Evolutionary conservation across 495 filamentous ascomycete species (phyloP).

Genomic region (Aspergillus olivimuriae): DNA sequence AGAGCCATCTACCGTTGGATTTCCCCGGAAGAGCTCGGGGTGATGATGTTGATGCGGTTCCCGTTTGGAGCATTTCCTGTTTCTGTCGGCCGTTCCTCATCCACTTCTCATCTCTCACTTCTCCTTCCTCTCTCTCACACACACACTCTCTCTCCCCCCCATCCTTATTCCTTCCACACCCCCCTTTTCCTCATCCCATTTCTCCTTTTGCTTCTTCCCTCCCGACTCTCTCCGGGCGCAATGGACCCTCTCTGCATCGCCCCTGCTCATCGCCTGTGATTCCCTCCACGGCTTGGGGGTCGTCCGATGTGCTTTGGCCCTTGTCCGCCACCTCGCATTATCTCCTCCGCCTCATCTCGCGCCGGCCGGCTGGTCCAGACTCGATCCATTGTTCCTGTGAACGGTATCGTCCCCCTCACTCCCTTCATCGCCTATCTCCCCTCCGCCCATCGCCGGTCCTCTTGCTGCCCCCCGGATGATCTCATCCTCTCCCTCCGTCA

Average conservation of each 20-base stretch:
- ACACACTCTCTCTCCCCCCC: slow-evolving; percentile 10
- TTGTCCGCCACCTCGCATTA: slow-evolving; percentile 1
- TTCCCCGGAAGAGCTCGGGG: no score
- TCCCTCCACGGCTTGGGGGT: slow-evolving; percentile 15
- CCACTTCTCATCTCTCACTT: slow-evolving; percentile 8
- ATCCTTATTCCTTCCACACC: slow-evolving; percentile 9
- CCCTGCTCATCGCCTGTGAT: slow-evolving; percentile 11
- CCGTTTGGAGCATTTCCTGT: not conserved
- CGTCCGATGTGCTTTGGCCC: slow-evolving; percentile 22
- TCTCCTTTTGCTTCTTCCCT: slow-evolving; percentile 13
- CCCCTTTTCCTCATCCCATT: slow-evolving; percentile 1
- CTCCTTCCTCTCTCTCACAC: slow-evolving; percentile 5
- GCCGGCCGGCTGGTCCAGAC: not conserved
- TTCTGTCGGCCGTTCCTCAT: slow-evolving; percentile 5
- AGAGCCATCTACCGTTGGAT: no score
- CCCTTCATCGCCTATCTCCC: slow-evolving; percentile 11
- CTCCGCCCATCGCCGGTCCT: slow-evolving; percentile 12
- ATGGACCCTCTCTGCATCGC: slow-evolving; percentile 12
- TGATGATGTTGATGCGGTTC: not conserved
- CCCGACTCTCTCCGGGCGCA: slow-evolving; percentile 5
- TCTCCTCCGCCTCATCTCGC: not conserved
- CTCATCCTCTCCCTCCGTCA: no score
- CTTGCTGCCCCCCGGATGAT: not conserved
- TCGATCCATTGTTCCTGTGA: slow-evolving; percentile 2
- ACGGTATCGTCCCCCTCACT: slow-evolving; percentile 9